These are phyloP conservation scores for Aspergillus bertholletiae DNA, from an alignment of 495 filamentous ascomycete genomes.

Conservation along the genomic window DNA sequence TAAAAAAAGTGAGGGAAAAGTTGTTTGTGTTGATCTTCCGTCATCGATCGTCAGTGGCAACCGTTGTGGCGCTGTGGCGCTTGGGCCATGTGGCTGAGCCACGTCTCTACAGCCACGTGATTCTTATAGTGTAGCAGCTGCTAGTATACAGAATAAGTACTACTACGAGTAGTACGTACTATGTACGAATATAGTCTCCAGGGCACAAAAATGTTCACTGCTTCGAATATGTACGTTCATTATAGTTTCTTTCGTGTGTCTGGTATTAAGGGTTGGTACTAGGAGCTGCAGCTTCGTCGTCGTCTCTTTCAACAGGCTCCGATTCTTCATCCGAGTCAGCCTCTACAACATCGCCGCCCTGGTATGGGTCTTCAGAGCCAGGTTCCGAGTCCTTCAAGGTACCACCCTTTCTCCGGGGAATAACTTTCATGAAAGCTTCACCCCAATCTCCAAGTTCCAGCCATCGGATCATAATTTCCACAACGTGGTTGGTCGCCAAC, in stretches of 20 bases:
- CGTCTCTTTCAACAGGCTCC: slow-evolving; percentile 18
- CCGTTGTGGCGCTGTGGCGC: slow-evolving; percentile 1
- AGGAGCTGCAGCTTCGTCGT: neutral
- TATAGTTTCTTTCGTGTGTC: too few relatives aligned
- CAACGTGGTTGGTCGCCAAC: slow-evolving; percentile 88
- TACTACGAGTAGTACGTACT: too few relatives aligned
- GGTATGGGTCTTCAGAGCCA: slow-evolving; percentile 5
- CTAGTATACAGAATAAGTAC: too few relatives aligned
- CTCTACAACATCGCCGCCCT: slow-evolving; percentile 12
- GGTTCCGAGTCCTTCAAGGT: slow-evolving; percentile 36
- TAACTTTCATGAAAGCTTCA: slow-evolving; percentile 76
- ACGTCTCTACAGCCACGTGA: neutral
- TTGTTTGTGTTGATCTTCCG: slow-evolving; percentile 14
- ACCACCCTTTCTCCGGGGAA: slow-evolving; percentile 82
- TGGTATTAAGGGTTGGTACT: neutral
- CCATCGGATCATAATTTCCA: slow-evolving; percentile 95
- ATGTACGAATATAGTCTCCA: too few relatives aligned
- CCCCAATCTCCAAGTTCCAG: slow-evolving; percentile 87
- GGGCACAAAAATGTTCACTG: too few relatives aligned
- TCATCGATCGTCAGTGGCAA: slow-evolving; percentile 16
- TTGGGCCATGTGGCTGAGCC: neutral
- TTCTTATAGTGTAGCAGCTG: too few relatives aligned
- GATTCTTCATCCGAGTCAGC: slow-evolving; percentile 25
- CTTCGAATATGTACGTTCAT: too few relatives aligned
- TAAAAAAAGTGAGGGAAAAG: slow-evolving; percentile 20